Conservation (phyloP, 192 early-diverging fungal species). For the Spizellomyces sp. region DNA sequence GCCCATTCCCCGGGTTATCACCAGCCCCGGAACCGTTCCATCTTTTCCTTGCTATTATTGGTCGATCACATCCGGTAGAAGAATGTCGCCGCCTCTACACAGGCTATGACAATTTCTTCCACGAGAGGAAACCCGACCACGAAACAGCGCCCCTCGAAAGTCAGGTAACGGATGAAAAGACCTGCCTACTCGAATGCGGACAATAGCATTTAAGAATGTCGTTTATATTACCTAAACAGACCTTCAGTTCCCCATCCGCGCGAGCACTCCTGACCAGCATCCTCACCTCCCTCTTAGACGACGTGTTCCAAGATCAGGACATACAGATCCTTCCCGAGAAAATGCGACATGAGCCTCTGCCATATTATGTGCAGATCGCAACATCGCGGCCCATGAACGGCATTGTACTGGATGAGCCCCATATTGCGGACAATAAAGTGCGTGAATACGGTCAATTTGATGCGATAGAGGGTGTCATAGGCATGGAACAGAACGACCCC, state of each 20-base stretch:
- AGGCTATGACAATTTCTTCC: constrained; percentile 36
- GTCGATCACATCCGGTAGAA: constrained; percentile 28
- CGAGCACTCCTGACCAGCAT: not conserved
- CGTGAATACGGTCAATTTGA: too few species aligned
- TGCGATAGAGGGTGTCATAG: too few species aligned
- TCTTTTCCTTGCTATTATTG: constrained; percentile 37
- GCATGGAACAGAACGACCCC: too few species aligned
- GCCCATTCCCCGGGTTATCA: constrained; percentile 7
- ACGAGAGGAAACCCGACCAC: constrained; percentile 4
- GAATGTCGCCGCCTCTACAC: constrained; percentile 33
- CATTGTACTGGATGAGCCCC: constrained; percentile 14
- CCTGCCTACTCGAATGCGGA: not conserved
- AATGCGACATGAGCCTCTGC: constrained; percentile 29
- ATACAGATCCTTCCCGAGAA: constrained; percentile 28
- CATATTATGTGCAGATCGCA: constrained; percentile 43
- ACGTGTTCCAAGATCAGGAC: constrained; percentile 45
- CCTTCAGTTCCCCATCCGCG: constrained; percentile 13
- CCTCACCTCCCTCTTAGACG: constrained; percentile 26
- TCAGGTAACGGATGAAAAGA: not conserved
- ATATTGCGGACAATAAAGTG: not conserved
- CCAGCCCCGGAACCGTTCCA: constrained; percentile 33
- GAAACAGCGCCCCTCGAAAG: not conserved
- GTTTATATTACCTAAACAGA: constrained; percentile 1
- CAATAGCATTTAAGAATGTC: not conserved
- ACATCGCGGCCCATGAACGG: constrained; percentile 14